phyloP scores from a whole-genome alignment of 805 yeast species.

The Priceomyces medius region DNA sequence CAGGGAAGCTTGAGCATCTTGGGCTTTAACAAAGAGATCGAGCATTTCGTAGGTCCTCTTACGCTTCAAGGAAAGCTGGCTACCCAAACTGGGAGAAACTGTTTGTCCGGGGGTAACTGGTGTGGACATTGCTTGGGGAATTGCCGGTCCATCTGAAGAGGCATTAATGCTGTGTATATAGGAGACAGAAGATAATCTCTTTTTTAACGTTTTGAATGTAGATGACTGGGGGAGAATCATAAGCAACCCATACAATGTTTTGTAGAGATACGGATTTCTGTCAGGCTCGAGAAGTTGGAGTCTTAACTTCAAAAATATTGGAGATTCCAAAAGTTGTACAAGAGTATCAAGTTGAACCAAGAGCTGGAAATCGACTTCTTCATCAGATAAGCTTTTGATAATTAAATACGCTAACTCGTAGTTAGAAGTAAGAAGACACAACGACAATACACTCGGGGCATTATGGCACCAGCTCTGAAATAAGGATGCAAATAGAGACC shows the following conservation, averaged over 20 bases:
- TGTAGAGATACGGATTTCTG: constrained; percentile 73
- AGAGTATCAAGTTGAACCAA: constrained; percentile 85
- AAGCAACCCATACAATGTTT: constrained; percentile 84
- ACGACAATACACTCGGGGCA: constrained; percentile 81
- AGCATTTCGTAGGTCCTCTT: constrained; percentile 41
- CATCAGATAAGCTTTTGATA: constrained; percentile 74
- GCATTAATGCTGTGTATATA: constrained; percentile 28
- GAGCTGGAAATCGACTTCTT: constrained; percentile 75
- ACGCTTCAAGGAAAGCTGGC: constrained; percentile 35
- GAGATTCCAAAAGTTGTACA: constrained; percentile 88
- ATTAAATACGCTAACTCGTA: constrained; percentile 87
- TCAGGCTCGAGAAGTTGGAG: constrained; percentile 88
- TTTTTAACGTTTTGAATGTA: constrained; percentile 79
- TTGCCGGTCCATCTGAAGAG: not conserved
- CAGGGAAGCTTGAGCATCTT: constrained; percentile 29
- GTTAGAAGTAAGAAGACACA: constrained; percentile 82
- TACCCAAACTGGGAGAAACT: constrained; percentile 15
- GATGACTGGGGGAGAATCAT: constrained; percentile 94
- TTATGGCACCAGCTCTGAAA: constrained; percentile 92
- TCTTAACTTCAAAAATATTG: constrained; percentile 83
- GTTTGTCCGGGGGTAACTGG: constrained; percentile 12
- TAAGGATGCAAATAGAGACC: constrained; percentile 66
- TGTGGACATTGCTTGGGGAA: constrained; percentile 22
- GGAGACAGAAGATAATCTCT: constrained; percentile 64
- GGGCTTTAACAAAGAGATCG: constrained; percentile 37